Evolutionary conservation across 225 moss, liverwort and hornwort genomes (phyloP).

Genomic region (Marchantia paleacea): DNA sequence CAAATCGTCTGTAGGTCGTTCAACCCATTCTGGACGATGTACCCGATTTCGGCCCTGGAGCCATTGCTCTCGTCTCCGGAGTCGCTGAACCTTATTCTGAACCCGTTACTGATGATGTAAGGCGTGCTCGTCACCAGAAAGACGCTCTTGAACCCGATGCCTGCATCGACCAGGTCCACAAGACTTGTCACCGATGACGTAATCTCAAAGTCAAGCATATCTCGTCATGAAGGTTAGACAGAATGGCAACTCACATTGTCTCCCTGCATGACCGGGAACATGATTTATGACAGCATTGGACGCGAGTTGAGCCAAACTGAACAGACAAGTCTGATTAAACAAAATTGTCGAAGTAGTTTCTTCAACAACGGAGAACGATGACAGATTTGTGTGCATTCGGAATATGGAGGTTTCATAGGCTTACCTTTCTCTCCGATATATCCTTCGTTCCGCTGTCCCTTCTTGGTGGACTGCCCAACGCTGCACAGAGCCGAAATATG

Average conservation of each 20-base stretch:
- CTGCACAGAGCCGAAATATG: constrained; percentile 31
- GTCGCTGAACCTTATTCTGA: constrained; percentile 30
- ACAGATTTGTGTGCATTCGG: no score
- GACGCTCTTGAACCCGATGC: constrained; percentile 40
- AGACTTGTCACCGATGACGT: not conserved
- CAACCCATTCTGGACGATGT: constrained; percentile 37
- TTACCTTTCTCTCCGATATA: constrained; percentile 41
- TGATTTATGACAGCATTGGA: no score
- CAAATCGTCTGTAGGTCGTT: constrained; percentile 7
- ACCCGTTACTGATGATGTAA: constrained; percentile 35
- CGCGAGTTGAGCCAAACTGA: no score
- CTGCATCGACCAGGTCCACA: constrained; percentile 16
- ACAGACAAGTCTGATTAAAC: no score
- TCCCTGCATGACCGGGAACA: no score
- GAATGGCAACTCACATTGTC: no score
- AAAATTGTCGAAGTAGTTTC: not conserved
- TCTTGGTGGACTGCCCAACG: constrained; percentile 30
- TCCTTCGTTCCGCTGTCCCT: constrained; percentile 20
- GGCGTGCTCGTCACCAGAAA: constrained; percentile 31
- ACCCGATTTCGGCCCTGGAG: constrained; percentile 16
- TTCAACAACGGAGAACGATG: not conserved
- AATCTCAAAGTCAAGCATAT: no score
- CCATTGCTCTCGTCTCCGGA: not conserved
- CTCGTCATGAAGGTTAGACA: not conserved
- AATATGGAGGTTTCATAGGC: not conserved